Percentiles rank a stretch among this genome's conserved stretches.
Evolutionary conservation across 1,284 basidiomycete species (phyloP).

Genomic region (Boletus coffeatus): DNA sequence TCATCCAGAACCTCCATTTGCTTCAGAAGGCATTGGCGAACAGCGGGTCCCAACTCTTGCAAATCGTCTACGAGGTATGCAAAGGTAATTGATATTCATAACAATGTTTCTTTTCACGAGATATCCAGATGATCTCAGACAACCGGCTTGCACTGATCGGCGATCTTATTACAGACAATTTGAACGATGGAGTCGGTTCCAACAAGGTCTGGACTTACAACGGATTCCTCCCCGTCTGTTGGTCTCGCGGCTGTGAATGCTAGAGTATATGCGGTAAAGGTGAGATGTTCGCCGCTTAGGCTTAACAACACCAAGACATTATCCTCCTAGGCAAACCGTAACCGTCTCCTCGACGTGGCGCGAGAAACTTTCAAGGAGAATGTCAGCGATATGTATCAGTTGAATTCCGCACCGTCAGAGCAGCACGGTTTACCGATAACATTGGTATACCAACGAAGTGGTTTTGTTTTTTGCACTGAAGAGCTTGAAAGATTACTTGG

Average conservation of each 20-base stretch:
- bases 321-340: slow-evolving; percentile 57
- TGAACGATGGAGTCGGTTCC: slow-evolving; percentile 67
- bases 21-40: slow-evolving; percentile 58
- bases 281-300: slow-evolving; percentile 18
- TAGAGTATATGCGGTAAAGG: slow-evolving; percentile 81
- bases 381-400: slow-evolving; percentile 75
- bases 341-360: slow-evolving; percentile 86
- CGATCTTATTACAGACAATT: slow-evolving; percentile 47
- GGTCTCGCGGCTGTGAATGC: slow-evolving; percentile 67
- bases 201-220: slow-evolving; percentile 45
- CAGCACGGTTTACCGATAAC: slow-evolving; percentile 59
- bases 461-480: slow-evolving; percentile 67
- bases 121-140: slow-evolving; percentile 63
- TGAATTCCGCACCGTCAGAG: slow-evolving; percentile 54
- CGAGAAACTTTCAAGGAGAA: slow-evolving; percentile 92
- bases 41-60: slow-evolving; percentile 54
- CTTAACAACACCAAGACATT: neutral
- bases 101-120: neutral
- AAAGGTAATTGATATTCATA: neutral
- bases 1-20: slow-evolving; percentile 60
- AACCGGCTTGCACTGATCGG: slow-evolving; percentile 62
- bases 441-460: slow-evolving; percentile 64
- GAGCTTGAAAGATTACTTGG: slow-evolving; percentile 47
- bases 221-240: neutral
- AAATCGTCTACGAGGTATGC: slow-evolving; percentile 53